A percentile compares a stretch with the other conserved stretches of the same genome.
Conservation (phyloP, 2,329 filamentous ascomycete species). For the Daldinia eschscholtzii region DNA sequence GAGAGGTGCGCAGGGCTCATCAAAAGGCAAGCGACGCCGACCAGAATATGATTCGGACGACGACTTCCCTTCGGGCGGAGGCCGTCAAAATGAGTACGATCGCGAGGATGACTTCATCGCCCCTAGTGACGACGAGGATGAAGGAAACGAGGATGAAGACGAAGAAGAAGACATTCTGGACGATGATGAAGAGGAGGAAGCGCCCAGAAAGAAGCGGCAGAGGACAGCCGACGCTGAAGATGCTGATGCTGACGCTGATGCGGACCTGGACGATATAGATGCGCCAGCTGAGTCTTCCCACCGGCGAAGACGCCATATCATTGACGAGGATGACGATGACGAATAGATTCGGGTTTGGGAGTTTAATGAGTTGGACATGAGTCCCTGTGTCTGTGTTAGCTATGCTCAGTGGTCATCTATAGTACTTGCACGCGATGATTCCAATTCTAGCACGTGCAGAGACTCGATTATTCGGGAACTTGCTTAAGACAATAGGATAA, state of each 20-base stretch:
- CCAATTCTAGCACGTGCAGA: neutral
- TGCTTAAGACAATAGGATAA: neutral
- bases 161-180: slow-evolving; percentile 72
- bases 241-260: slow-evolving; percentile 65
- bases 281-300: slow-evolving; percentile 57
- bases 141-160: slow-evolving; percentile 66
- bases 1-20: slow-evolving; percentile 63
- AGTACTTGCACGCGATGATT: slow-evolving; percentile 3
- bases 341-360: slow-evolving; percentile 38
- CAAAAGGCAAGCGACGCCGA: slow-evolving; percentile 66
- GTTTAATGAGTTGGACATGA: neutral
- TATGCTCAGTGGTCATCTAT: slow-evolving; percentile 7
- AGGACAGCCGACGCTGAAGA: slow-evolving; percentile 64
- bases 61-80: slow-evolving; percentile 71
- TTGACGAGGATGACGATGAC: slow-evolving; percentile 73
- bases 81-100: slow-evolving; percentile 80
- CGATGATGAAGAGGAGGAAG: slow-evolving; percentile 62
- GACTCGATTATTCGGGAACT: neutral
- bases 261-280: slow-evolving; percentile 65
- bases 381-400: slow-evolving; percentile 21
- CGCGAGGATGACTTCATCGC: slow-evolving; percentile 84
- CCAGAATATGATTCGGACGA: slow-evolving; percentile 83
- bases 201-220: slow-evolving; percentile 63
- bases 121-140: slow-evolving; percentile 80
- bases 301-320: slow-evolving; percentile 66